Base-by-base conservation (phyloP, 768 basidiomycete genomes). In the Collybia sp. region DNA sequence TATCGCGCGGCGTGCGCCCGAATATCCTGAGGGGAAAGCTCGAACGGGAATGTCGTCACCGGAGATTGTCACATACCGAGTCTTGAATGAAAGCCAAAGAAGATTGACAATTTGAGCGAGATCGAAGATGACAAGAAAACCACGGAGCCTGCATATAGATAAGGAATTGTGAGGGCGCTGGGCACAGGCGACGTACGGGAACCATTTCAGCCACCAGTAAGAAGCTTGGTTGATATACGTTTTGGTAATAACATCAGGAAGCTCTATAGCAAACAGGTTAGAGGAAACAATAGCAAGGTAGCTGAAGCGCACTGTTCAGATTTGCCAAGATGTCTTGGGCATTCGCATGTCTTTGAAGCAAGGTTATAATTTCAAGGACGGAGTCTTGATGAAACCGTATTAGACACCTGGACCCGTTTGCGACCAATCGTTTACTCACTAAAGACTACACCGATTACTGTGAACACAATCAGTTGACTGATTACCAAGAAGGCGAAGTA, bases 401-500 rank as follows among this genome's bases (percentile, higher is more conserved):
- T 10, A 31, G 47, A n/a, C 45, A 37, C 19, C n/a, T 8, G 40
- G 39, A 19, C n/a, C 15, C 31, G 16, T 11, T 6, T 20, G 25
- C 9, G 31, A 15, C 42, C n/a, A 20, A 12, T 4, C 3, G 9
- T 18, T n/a, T 12, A 69, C 85, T 56, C 44, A 84, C 84, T 80
- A 63, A 87, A 85, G 45, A 77, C 67, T 30, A 89, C 88, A 25
- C 85, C 84, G 44, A 92, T 80, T 43, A 90, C 58, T 11, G 85
- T 89, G 67, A 93, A 94, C 59, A 93, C 77, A 48, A 93, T 68
- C 58, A 94, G 63, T 60, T 93, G 89, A 44, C 85, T 87, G 59
- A 90, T 80, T 49, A 93, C 77, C 58, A 92, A 70, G 73, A 94
- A 93, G 6, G 86, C 77, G 56, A 82, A 93, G 65, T 92, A 93